Conservation (phyloP, 306 rosid genomes). For the Vigna radiata region DNA sequence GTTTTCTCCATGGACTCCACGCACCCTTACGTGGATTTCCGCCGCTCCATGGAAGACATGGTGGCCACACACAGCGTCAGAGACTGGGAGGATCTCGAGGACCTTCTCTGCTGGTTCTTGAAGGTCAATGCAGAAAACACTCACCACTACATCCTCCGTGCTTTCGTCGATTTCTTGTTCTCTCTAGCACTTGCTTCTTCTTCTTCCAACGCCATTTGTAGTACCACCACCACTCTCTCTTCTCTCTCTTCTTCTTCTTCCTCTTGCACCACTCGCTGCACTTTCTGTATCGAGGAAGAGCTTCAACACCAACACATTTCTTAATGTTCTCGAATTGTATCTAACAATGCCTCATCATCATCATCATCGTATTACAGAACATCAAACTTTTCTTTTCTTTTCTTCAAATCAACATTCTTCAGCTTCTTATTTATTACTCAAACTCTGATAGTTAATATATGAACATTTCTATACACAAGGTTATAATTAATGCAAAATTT, state of each 20-base stretch:
- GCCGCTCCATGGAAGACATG: conserved; percentile 85
- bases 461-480: too few relatives aligned
- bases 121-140: conserved; percentile 58
- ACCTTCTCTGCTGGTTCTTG: conserved; percentile 75
- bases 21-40: conserved; percentile 74
- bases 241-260: conserved; percentile 54
- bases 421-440: too few relatives aligned
- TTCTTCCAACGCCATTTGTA: neutral
- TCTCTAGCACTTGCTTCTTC: conserved; percentile 33
- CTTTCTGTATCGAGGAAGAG: conserved; percentile 44
- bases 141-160: conserved; percentile 60
- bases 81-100: conserved; percentile 74
- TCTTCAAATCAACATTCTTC: neutral
- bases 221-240: neutral
- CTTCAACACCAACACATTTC: too few relatives aligned
- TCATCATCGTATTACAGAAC: neutral
- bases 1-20: conserved; percentile 59
- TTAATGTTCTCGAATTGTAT: neutral
- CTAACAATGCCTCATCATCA: neutral
- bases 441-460: too few relatives aligned
- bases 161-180: conserved; percentile 76
- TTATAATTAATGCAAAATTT: too few relatives aligned
- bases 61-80: conserved; percentile 66
- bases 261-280: conserved; percentile 46
- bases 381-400: neutral